phyloP scores from a whole-genome alignment of 1,139 yeast genomes.

The Blastobotrys raffinosifermentans region DNA sequence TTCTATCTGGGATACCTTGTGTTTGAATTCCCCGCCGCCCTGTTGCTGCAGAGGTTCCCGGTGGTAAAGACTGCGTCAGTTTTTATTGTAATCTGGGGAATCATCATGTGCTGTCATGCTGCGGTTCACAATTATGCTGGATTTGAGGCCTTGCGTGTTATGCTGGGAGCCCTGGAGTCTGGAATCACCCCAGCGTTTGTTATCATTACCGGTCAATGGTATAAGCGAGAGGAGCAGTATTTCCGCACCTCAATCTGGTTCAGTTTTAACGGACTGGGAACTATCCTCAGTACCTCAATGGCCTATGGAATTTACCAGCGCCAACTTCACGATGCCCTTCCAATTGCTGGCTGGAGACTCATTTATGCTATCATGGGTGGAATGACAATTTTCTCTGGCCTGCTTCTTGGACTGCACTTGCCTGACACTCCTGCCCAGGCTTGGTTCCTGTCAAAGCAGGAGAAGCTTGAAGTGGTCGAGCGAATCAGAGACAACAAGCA shows the following conservation, averaged over 20 bases:
- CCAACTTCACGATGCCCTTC: conserved; percentile 31
- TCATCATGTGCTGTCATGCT: conserved; percentile 33
- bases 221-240: conserved; percentile 12
- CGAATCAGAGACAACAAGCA: conserved; percentile 39
- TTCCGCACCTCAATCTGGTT: conserved; percentile 11
- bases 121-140: background rate
- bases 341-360: conserved; percentile 11
- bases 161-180: conserved; percentile 14
- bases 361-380: conserved; percentile 10
- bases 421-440: conserved; percentile 51
- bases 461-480: conserved; percentile 37
- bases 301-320: conserved; percentile 13
- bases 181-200: conserved; percentile 14
- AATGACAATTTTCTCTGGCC: conserved; percentile 27
- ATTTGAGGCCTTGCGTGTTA: conserved; percentile 1
- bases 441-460: conserved; percentile 41
- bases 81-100: conserved; percentile 47
- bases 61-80: conserved; percentile 46
- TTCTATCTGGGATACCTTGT: conserved; percentile 48
- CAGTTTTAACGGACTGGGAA: conserved; percentile 3
- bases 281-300: conserved; percentile 4
- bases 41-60: conserved; percentile 47
- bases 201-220: conserved; percentile 13
- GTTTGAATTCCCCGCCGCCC: conserved; percentile 48
- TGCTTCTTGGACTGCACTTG: conserved; percentile 44